A percentile compares a stretch with the other conserved stretches of the same genome.
These are phyloP conservation scores for Piper longum DNA, from an alignment of 164 flowering plant species.

Conservation along the genomic window DNA sequence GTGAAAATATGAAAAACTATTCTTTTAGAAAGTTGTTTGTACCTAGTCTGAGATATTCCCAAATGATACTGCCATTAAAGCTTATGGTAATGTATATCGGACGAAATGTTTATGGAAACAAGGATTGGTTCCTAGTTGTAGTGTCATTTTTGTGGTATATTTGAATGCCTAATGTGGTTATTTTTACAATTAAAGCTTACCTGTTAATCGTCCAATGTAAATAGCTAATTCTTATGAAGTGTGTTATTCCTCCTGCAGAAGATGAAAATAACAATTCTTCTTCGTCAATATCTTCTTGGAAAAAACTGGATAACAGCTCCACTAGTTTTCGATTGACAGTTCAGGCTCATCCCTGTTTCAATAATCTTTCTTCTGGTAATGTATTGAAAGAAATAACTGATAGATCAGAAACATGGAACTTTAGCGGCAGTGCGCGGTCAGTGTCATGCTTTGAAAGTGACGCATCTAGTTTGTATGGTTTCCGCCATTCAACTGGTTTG, in stretches of 20 bases:
- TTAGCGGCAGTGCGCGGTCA: constrained; percentile 5
- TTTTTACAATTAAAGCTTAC: constrained; percentile 19
- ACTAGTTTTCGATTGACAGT: constrained; percentile 11
- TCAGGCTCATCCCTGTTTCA: constrained; percentile 14
- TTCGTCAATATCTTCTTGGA: constrained; percentile 19
- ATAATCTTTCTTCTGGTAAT: constrained; percentile 3
- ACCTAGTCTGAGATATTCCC: too few species aligned
- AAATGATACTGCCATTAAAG: too few species aligned
- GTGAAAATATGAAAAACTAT: too few species aligned
- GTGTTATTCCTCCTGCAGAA: constrained; percentile 9
- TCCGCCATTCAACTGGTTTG: constrained; percentile 6
- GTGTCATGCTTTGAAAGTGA: constrained; percentile 12
- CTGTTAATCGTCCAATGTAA: neutral
- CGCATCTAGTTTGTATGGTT: constrained; percentile 12
- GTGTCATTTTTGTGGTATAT: too few species aligned
- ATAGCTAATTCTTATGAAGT: constrained; percentile 8
- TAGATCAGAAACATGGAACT: constrained; percentile 11
- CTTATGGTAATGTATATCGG: too few species aligned
- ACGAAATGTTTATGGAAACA: too few species aligned
- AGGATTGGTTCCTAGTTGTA: too few species aligned
- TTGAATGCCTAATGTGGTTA: constrained; percentile 20
- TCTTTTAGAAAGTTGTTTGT: too few species aligned
- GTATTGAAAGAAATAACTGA: constrained; percentile 7
- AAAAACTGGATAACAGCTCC: constrained; percentile 9
- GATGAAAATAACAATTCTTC: constrained; percentile 8